These are phyloP conservation scores for Epichloe typhina DNA, from an alignment of 2,329 filamentous ascomycete genomes.

Conservation along the genomic window DNA sequence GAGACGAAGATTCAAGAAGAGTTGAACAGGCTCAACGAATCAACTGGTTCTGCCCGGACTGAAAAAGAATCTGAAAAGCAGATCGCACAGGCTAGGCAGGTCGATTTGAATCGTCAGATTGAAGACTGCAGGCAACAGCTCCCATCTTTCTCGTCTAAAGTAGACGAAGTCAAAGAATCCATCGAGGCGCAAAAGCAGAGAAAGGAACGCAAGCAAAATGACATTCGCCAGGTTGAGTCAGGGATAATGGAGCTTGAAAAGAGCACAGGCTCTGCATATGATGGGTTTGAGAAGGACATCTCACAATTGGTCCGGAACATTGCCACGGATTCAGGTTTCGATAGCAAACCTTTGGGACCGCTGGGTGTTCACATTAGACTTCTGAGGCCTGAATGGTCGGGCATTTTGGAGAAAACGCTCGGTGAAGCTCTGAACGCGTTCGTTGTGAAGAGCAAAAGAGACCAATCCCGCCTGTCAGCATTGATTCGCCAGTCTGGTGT, in stretches of 20 bases:
- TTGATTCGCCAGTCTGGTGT: slow-evolving; percentile 55
- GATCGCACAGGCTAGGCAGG: slow-evolving; percentile 15
- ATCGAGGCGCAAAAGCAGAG: slow-evolving; percentile 18
- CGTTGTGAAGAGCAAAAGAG: slow-evolving; percentile 63
- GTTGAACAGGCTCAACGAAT: slow-evolving; percentile 47
- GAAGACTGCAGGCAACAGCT: slow-evolving; percentile 16
- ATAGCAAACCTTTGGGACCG: slow-evolving; percentile 65
- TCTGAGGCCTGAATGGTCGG: slow-evolving; percentile 68
- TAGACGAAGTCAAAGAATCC: slow-evolving; percentile 19
- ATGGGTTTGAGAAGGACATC: slow-evolving; percentile 52
- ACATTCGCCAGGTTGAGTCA: slow-evolving; percentile 38
- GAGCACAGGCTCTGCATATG: slow-evolving; percentile 43
- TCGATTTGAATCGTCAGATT: slow-evolving; percentile 15
- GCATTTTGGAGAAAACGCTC: slow-evolving; percentile 65
- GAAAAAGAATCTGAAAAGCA: slow-evolving; percentile 44
- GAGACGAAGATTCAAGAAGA: slow-evolving; percentile 41
- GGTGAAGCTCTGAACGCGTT: slow-evolving; percentile 63
- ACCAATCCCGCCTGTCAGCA: slow-evolving; percentile 53
- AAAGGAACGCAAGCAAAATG: slow-evolving; percentile 33
- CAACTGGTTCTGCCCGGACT: slow-evolving; percentile 56
- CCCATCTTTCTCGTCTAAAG: slow-evolving; percentile 20
- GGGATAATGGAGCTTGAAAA: slow-evolving; percentile 37
- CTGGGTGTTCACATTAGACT: slow-evolving; percentile 68
- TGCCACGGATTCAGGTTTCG: slow-evolving; percentile 54
- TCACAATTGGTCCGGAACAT: slow-evolving; percentile 54